Percentiles rank a stretch among this genome's conserved stretches.
Conservation (phyloP, 2,329 filamentous ascomycete genomes). For the Eutypella sp. region DNA sequence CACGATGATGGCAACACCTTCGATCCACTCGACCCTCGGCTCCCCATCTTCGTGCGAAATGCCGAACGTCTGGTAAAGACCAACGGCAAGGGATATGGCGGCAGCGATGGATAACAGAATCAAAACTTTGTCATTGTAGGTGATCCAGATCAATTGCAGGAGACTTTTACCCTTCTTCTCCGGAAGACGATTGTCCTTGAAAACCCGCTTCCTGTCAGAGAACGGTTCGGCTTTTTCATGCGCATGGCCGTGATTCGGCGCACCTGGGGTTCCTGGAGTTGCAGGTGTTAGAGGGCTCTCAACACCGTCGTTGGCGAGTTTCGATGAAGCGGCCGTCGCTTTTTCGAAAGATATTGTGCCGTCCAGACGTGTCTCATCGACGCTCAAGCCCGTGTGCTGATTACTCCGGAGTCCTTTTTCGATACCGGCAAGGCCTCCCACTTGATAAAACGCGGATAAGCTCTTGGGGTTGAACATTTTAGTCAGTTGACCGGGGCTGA, state of each 20-base stretch:
- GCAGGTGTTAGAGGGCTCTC: slow-evolving; percentile 15
- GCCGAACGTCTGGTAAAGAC: slow-evolving; percentile 71
- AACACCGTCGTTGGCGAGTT: slow-evolving; percentile 29
- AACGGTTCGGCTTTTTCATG: slow-evolving; percentile 35
- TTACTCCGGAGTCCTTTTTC: slow-evolving; percentile 75
- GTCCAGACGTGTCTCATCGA: slow-evolving; percentile 65
- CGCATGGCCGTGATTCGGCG: slow-evolving; percentile 2
- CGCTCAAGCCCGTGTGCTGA: slow-evolving; percentile 66
- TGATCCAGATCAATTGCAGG: slow-evolving; percentile 72
- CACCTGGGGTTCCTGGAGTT: slow-evolving; percentile 13
- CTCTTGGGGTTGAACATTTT: slow-evolving; percentile 91
- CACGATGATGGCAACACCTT: slow-evolving; percentile 77
- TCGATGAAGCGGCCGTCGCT: slow-evolving; percentile 42
- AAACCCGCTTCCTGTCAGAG: slow-evolving; percentile 64
- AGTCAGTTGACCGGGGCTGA: slow-evolving; percentile 74
- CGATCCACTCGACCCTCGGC: slow-evolving; percentile 69
- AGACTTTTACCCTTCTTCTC: slow-evolving; percentile 71
- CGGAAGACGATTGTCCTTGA: slow-evolving; percentile 66
- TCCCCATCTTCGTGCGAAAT: slow-evolving; percentile 44
- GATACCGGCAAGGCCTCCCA: slow-evolving; percentile 73
- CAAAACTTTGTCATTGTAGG: slow-evolving; percentile 78
- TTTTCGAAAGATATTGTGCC: slow-evolving; percentile 69
- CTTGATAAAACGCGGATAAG: slow-evolving; percentile 70
- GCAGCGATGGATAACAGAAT: slow-evolving; percentile 68
- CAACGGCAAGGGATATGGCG: slow-evolving; percentile 66